phyloP scores from a whole-genome alignment of 371 early-diverging fungal species.

The Fennellomyces sp. region DNA sequence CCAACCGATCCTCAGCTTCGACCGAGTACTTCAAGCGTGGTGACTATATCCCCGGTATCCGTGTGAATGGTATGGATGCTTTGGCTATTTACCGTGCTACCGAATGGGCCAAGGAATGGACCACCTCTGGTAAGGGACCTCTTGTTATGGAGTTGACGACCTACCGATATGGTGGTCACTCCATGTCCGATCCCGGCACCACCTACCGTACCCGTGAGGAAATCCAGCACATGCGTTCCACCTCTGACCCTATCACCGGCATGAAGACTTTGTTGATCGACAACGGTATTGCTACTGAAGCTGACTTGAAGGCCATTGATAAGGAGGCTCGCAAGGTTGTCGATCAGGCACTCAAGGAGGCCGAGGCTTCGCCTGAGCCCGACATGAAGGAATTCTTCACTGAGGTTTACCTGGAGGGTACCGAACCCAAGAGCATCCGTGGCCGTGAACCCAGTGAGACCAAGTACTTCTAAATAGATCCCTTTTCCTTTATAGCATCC shows the following conservation, averaged over 20 bases:
- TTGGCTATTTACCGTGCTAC: constrained; percentile 90
- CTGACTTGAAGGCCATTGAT: constrained; percentile 91
- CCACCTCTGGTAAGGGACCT: constrained; percentile 89
- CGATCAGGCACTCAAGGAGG: constrained; percentile 83
- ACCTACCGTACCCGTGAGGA: constrained; percentile 97
- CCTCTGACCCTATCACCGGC: constrained; percentile 93
- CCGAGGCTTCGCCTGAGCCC: constrained; percentile 89
- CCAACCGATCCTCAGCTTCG: constrained; percentile 89
- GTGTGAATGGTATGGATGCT: constrained; percentile 95
- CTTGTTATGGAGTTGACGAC: constrained; percentile 96
- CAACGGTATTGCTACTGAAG: constrained; percentile 74
- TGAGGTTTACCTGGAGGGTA: constrained; percentile 81
- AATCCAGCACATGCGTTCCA: constrained; percentile 96
- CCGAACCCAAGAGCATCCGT: constrained; percentile 73
- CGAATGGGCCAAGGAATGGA: constrained; percentile 86
- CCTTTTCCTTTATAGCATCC: too few species aligned
- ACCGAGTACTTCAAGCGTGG: constrained; percentile 96
- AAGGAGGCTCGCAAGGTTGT: constrained; percentile 86
- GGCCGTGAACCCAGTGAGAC: constrained; percentile 81
- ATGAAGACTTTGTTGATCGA: constrained; percentile 84
- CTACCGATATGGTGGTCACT: constrained; percentile 99
- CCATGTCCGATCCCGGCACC: constrained; percentile 99
- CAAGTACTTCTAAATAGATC: constrained; percentile 49
- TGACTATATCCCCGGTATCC: constrained; percentile 92
- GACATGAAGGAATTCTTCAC: constrained; percentile 72